A percentile compares a stretch with the other conserved stretches of the same genome.
These are phyloP conservation scores for Cladobotryum protrusum DNA, from an alignment of 2,329 filamentous ascomycete species.

Conservation along the genomic window DNA sequence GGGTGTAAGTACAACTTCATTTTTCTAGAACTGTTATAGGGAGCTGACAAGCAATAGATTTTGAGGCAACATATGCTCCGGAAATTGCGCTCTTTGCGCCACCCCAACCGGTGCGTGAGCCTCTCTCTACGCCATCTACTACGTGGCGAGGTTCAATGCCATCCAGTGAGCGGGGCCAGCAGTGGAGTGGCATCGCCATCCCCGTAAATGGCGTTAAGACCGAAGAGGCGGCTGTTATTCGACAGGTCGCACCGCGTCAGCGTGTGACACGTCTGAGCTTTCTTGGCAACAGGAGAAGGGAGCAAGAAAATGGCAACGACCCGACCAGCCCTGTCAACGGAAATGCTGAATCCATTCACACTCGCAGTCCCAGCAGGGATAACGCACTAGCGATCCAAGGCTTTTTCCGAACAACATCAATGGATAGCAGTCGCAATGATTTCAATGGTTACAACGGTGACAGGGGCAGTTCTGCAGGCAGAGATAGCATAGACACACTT, in stretches of 20 bases:
- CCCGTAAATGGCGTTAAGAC: slow-evolving; percentile 30
- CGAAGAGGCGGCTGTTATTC: slow-evolving; percentile 46
- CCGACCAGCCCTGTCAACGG: slow-evolving; percentile 21
- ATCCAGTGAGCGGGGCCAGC: slow-evolving; percentile 31
- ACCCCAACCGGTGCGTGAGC: slow-evolving; percentile 37
- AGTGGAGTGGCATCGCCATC: slow-evolving; percentile 27
- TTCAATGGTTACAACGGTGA: slow-evolving; percentile 8
- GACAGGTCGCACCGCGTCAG: slow-evolving; percentile 45
- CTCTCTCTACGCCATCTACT: slow-evolving; percentile 36
- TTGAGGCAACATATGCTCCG: slow-evolving; percentile 56
- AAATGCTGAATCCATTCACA: slow-evolving; percentile 26
- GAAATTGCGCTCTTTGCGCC: slow-evolving; percentile 60
- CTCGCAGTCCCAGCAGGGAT: slow-evolving; percentile 26
- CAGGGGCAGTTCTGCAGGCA: slow-evolving; percentile 19
- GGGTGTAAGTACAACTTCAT: slow-evolving; percentile 48
- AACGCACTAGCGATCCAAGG: slow-evolving; percentile 27
- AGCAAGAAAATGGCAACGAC: slow-evolving; percentile 23
- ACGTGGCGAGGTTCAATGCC: slow-evolving; percentile 46
- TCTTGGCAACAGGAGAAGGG: slow-evolving; percentile 48
- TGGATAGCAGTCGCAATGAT: slow-evolving; percentile 21
- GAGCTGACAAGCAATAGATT: slow-evolving; percentile 39
- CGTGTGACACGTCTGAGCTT: slow-evolving; percentile 53
- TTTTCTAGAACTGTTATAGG: background rate
- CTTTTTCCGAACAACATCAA: slow-evolving; percentile 39
- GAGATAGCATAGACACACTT: slow-evolving; percentile 24